phyloP scores from a whole-genome alignment of 345 rosid species.

The Stellera chamaejasme region DNA sequence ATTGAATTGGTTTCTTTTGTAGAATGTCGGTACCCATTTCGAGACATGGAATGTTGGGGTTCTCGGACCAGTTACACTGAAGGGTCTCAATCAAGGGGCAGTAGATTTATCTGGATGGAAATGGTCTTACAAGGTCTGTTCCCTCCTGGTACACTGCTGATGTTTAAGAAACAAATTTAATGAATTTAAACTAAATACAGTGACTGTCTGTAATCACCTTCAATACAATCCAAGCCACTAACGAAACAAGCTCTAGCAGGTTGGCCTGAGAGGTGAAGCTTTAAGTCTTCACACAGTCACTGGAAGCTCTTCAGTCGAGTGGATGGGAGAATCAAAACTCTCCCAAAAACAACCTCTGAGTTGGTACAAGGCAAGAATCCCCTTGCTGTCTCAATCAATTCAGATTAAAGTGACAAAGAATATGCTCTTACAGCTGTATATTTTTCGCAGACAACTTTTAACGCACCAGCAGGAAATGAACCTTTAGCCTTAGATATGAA shows the following conservation, averaged over 20 bases:
- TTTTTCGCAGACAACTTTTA: conserved; percentile 45
- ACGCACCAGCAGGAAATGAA: conserved; percentile 46
- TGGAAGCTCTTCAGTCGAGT: conserved; percentile 69
- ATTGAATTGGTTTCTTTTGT: conserved; percentile 1
- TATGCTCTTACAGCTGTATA: background rate
- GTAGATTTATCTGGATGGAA: conserved; percentile 71
- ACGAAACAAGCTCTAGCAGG: conserved; percentile 19
- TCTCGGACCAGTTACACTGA: conserved; percentile 63
- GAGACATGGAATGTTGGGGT: conserved; percentile 81
- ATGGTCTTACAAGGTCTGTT: conserved; percentile 86
- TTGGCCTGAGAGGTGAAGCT: conserved; percentile 76
- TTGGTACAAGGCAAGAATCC: conserved; percentile 71
- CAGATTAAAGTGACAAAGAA: background rate
- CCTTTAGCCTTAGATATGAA: conserved; percentile 82
- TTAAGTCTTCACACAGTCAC: conserved; percentile 50
- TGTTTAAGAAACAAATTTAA: background rate
- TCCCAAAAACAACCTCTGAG: conserved; percentile 60
- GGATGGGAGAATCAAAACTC: conserved; percentile 57
- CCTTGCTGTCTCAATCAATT: background rate
- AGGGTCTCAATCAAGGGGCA: conserved; percentile 64
- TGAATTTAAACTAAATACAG: background rate
- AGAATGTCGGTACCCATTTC: conserved; percentile 76
- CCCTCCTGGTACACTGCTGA: background rate
- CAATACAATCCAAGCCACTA: background rate
- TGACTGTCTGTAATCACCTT: background rate